Base-by-base conservation (phyloP, 2,329 filamentous ascomycete species). In the Monilinia vaccinii-corymbosi region DNA sequence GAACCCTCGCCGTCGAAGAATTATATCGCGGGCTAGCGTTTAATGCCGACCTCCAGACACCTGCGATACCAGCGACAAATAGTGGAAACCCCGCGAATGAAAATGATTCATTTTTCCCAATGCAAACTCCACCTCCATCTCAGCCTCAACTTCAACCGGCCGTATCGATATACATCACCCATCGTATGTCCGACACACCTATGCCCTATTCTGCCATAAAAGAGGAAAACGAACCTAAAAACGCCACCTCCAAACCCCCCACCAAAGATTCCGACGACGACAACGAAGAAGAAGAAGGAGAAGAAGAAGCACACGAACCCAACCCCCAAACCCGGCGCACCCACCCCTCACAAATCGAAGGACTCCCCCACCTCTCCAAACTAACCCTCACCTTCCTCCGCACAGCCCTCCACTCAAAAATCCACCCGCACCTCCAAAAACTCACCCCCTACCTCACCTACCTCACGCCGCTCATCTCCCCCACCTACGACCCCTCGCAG, bases 401-500 rank as follows among this genome's bases (percentile, higher is more conserved):
- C 6, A 36, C 34, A 2, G 23, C 42, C 14, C 11, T 56, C 10
- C 51, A 18, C 21, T 23, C 58, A 8, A 46, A 48, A 10, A 2
- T 44, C n/a, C 31, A 32, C 18, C 45, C 50, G 1, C 52, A 56
- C 7, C 34, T 56, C 1, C 32, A 32, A 3, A 28, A 25, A 1
- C 25, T 60, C 18, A 8, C 16, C 11, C 58, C 58, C n/a, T 25
- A 56, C 8, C 36, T 40, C 16, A 28, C 53, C 10, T 60, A 61
- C 14, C 16, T 68, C 68, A 65, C 64, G 23, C 47, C 38, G 0
- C 25, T 68, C 16, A 51, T 69, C 10, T 51, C 56, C 0, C 50
- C 71, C 40, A 60, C 62, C 3, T 69, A 70, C 13, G 66, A 73
- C 34, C 67, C 73, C 1, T n/a, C 40, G 1, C 69, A 73, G 56